These are phyloP conservation scores for Yarrowia bubula DNA, from an alignment of 805 yeast species.

Conservation along the genomic window DNA sequence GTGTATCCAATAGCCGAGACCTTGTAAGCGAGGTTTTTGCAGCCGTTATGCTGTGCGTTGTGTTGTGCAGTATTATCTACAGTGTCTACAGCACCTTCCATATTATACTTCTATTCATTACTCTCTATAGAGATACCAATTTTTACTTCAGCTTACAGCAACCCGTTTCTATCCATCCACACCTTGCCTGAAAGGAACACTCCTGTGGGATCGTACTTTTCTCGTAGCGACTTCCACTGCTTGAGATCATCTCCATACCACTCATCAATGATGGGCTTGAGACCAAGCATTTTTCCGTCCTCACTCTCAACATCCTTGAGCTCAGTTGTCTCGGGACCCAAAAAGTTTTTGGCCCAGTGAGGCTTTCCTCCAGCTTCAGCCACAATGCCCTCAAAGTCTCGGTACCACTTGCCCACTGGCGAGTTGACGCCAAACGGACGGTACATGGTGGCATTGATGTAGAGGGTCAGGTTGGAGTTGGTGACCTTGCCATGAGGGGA, in stretches of 20 bases:
- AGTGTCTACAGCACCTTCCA: background rate
- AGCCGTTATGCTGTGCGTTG: too few species aligned
- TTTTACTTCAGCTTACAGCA: conserved; percentile 26
- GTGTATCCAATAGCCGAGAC: too few species aligned
- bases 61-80: background rate
- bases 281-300: conserved; percentile 77
- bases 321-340: conserved; percentile 54
- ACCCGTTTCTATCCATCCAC: conserved; percentile 83
- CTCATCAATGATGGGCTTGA: conserved; percentile 60
- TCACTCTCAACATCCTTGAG: conserved; percentile 38
- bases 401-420: conserved; percentile 72
- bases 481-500: conserved; percentile 49
- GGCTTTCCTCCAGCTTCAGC: conserved; percentile 85
- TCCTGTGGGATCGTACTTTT: conserved; percentile 72
- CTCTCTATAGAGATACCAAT: conserved; percentile 6
- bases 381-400: conserved; percentile 75
- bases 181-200: conserved; percentile 72
- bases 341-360: conserved; percentile 97
- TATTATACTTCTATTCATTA: conserved; percentile 4
- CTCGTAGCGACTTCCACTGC: conserved; percentile 61
- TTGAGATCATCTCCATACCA: conserved; percentile 78
- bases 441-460: conserved; percentile 91
- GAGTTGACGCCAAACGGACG: conserved; percentile 83
- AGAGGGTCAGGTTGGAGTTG: conserved; percentile 77
- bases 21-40: too few species aligned